Base-by-base conservation (phyloP, 441 rosid species). In the Brassica hybrid region DNA sequence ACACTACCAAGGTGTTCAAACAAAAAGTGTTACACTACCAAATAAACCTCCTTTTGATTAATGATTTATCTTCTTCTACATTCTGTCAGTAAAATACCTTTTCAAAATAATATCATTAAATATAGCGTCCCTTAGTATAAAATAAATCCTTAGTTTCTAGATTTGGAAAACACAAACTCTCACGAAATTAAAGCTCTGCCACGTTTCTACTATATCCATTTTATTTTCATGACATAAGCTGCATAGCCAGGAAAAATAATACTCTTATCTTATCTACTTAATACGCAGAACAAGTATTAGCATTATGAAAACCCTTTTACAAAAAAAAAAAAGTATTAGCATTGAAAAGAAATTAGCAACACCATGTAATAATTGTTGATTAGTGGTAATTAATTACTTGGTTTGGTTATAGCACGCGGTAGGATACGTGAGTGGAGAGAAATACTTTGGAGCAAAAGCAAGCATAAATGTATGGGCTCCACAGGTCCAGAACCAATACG, bases 381-480 rank as follows among this genome's bases (percentile, higher is more conserved):
- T 67, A 5, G 27, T 32, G 63, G 18, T 21, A 62, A 32, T 38
- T 1, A 45, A 45, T 32, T 9, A 73, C 2, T 13, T 21, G 63
- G 38, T 1, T 13, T 21, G 63, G 38, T 60, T 54, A 19, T 88
- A 95, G 99, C 99, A 95, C 73, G 98, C 99, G 76, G 99, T 95
- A 58, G 99, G 98, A 67, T 95, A 90, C 84, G 97, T 93, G 80
- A 86, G 65, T 60, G 99, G 99, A 69, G 94, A 93, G 14, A 86
- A 90, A 74, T 95, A 95, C 74, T 95, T 83, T 62, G 99, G 99
- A n/a, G 99, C 98, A 62, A 95, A 93, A 80, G 97, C 96, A 16
- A 95, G 96, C 83, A 87, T 95, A 34, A 95, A 91, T 59, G 99
- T 95, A 61, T 95, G 99, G 99, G 87, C 98, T 3, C 99, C 99